Evolutionary conservation across 352 stramenopile genomes (phyloP).

Genomic region (Pythium coloratum): DNA sequence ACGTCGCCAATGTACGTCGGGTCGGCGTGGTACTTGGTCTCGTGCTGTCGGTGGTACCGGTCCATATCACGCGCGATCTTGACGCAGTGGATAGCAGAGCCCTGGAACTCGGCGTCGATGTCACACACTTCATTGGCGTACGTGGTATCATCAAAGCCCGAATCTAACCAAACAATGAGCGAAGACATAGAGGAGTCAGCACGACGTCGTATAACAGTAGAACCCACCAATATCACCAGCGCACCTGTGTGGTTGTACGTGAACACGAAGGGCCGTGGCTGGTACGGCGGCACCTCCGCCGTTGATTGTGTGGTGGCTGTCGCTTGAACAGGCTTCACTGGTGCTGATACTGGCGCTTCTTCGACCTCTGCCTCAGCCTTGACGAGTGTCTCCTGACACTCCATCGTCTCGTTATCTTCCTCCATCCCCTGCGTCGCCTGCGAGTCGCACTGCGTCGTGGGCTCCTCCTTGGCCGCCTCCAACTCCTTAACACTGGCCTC

Average conservation of each 20-base stretch:
- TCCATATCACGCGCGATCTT: conserved; percentile 71
- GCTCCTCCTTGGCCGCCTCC: background rate
- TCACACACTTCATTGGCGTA: conserved; percentile 55
- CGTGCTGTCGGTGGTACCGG: conserved; percentile 63
- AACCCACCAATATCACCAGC: background rate
- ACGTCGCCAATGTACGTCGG: conserved; percentile 63
- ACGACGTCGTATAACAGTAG: background rate
- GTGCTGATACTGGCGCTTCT: conserved; percentile 1
- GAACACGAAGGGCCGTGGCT: conserved; percentile 54
- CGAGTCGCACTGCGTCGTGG: background rate
- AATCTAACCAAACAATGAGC: conserved; percentile 30
- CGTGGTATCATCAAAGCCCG: conserved; percentile 66
- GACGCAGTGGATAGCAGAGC: conserved; percentile 31
- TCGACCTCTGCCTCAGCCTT: conserved; percentile 17
- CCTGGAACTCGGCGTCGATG: conserved; percentile 45
- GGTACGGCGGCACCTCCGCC: conserved; percentile 29
- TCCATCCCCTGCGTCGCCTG: background rate
- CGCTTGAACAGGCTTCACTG: background rate
- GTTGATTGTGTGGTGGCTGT: conserved; percentile 6
- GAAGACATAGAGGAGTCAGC: background rate
- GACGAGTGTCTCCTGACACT: conserved; percentile 21
- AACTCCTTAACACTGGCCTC: background rate
- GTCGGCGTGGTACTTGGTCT: conserved; percentile 69
- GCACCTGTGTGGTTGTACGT: conserved; percentile 51
- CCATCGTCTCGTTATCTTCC: conserved; percentile 7